phyloP scores from a whole-genome alignment of 192 early-diverging fungal genomes.

The Diversispora eburnea region DNA sequence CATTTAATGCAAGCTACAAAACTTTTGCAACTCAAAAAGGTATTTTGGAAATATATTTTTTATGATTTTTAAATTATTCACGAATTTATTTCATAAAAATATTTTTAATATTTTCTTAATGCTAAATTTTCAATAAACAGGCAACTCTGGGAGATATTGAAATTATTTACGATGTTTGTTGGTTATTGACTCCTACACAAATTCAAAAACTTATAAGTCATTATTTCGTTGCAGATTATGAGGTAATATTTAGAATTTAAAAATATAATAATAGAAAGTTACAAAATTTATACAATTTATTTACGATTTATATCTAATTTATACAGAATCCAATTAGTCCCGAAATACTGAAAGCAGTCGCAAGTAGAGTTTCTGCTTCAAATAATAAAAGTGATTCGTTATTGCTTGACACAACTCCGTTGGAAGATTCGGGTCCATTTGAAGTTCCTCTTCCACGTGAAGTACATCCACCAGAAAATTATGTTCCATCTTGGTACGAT shows the following conservation, averaged over 20 bases:
- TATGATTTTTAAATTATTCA: not conserved
- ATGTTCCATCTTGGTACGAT: constrained; percentile 45
- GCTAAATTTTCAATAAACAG: constrained; percentile 30
- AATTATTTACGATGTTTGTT: constrained; percentile 98
- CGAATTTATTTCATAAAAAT: not conserved
- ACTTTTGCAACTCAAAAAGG: constrained; percentile 93
- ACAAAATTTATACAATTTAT: not conserved
- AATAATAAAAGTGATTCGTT: constrained; percentile 89
- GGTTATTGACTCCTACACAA: constrained; percentile 92
- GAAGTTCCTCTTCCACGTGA: constrained; percentile 52
- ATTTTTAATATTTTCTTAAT: not conserved
- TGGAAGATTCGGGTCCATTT: constrained; percentile 58
- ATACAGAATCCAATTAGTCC: constrained; percentile 71
- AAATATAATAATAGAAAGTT: not conserved
- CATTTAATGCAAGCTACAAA: constrained; percentile 96
- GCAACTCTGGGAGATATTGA: constrained; percentile 81
- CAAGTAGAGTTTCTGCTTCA: constrained; percentile 66
- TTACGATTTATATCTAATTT: constrained; percentile 4
- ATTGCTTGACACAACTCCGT: constrained; percentile 76
- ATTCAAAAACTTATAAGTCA: constrained; percentile 96
- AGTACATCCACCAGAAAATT: constrained; percentile 38
- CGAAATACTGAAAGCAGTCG: constrained; percentile 86
- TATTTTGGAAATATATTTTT: constrained; percentile 38
- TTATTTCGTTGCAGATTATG: constrained; percentile 95
- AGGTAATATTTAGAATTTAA: constrained; percentile 49